A percentile compares a stretch with the other conserved stretches of the same genome.
Evolutionary conservation across 1,284 basidiomycete genomes (phyloP).

Genomic region (Chondrostereum purpureum): DNA sequence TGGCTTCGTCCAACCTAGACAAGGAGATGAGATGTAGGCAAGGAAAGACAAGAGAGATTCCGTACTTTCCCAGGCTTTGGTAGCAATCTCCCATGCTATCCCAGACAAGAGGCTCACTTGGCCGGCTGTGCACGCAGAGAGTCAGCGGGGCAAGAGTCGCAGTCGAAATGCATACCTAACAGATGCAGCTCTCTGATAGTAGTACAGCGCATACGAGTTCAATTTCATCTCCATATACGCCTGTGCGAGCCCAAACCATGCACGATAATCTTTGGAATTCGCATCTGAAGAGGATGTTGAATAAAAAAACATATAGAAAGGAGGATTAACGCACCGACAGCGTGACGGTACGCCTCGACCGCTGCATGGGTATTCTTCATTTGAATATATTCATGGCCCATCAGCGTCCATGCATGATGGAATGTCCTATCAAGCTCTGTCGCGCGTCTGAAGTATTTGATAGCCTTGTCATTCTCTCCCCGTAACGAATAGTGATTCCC

Average conservation of each 20-base stretch:
- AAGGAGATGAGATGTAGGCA: not conserved
- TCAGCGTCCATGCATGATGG: constrained; percentile 96
- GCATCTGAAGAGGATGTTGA: not conserved
- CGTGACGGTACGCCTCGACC: constrained; percentile 94
- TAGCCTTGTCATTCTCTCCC: constrained; percentile 91
- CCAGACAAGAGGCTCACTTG: constrained; percentile 96
- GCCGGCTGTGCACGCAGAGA: constrained; percentile 39
- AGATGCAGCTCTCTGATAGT: constrained; percentile 94
- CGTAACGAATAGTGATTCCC: constrained; percentile 96
- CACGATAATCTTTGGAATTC: constrained; percentile 93
- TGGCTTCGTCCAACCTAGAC: not conserved
- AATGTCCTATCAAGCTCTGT: constrained; percentile 93
- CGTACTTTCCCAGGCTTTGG: constrained; percentile 79
- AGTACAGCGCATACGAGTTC: constrained; percentile 93
- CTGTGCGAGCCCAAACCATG: constrained; percentile 98
- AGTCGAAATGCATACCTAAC: constrained; percentile 52
- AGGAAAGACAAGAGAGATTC: not conserved
- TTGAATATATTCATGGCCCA: constrained; percentile 99
- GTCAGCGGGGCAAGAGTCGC: constrained; percentile 7
- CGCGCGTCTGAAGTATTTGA: constrained; percentile 92
- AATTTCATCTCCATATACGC: constrained; percentile 96
- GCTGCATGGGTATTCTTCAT: constrained; percentile 99
- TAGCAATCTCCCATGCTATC: constrained; percentile 92
- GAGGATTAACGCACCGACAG: constrained; percentile 57
- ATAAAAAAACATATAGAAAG: not conserved